These are phyloP conservation scores for Sclerotinia minor DNA, from an alignment of 2,329 filamentous ascomycete genomes.

Conservation along the genomic window DNA sequence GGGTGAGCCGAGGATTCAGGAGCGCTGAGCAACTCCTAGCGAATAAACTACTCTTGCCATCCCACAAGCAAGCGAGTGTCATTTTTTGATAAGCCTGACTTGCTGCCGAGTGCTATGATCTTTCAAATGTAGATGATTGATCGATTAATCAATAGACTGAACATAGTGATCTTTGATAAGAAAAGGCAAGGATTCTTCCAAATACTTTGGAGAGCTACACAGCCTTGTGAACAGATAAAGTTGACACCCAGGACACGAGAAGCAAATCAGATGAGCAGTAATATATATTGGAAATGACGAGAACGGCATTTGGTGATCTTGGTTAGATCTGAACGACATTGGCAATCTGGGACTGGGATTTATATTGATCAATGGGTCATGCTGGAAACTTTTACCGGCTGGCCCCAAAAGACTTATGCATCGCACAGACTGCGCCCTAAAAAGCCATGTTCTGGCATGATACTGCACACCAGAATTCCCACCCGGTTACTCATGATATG, in stretches of 20 bases:
- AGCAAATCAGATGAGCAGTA: constrained; percentile 24
- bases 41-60: background rate
- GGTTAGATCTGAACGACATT: constrained; percentile 22
- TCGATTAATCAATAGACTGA: background rate
- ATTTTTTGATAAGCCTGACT: background rate
- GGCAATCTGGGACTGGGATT: constrained; percentile 23
- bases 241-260: constrained; percentile 17
- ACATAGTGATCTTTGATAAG: background rate
- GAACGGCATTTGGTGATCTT: constrained; percentile 25
- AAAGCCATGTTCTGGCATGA: constrained; percentile 6
- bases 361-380: constrained; percentile 18
- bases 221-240: constrained; percentile 18
- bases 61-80: background rate
- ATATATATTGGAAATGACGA: constrained; percentile 15
- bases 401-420: constrained; percentile 2
- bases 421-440: constrained; percentile 10
- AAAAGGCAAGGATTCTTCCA: constrained; percentile 8
- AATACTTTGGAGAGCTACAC: constrained; percentile 13
- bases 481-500: constrained; percentile 21
- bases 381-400: constrained; percentile 25
- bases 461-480: constrained; percentile 13
- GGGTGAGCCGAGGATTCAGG: background rate
- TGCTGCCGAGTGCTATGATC: background rate
- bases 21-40: background rate
- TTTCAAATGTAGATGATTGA: background rate